Percentiles rank a stretch among this genome's conserved stretches.
Conservation (phyloP, 352 stramenopile species). For the Phytophthora ohioensis region DNA sequence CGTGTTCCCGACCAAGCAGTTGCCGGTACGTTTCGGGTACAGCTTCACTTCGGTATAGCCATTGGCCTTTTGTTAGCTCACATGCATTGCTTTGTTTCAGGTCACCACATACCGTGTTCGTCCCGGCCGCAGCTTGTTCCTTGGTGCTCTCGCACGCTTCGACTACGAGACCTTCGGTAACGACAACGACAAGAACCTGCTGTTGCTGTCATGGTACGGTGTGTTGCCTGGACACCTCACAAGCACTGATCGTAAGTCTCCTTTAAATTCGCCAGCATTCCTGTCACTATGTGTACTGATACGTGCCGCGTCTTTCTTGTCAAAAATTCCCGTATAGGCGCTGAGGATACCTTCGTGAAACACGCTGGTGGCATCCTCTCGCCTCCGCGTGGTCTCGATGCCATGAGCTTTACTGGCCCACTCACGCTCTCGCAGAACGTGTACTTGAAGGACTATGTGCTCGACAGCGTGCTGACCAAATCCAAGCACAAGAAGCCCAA, state of each 20-base stretch:
- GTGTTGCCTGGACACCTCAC: conserved; percentile 84
- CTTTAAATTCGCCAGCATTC: neutral
- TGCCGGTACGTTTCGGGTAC: conserved; percentile 52
- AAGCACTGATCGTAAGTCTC: conserved; percentile 78
- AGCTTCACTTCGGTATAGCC: neutral
- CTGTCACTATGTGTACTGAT: conserved; percentile 1
- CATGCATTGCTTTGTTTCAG: conserved; percentile 34
- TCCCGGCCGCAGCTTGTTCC: conserved; percentile 78
- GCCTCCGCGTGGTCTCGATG: conserved; percentile 77
- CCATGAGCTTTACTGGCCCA: conserved; percentile 78
- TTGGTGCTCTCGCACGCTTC: conserved; percentile 77
- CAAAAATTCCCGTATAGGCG: conserved; percentile 43
- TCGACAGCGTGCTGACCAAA: conserved; percentile 67
- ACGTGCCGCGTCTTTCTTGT: conserved; percentile 6
- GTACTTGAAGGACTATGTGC: conserved; percentile 75
- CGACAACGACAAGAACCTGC: conserved; percentile 57
- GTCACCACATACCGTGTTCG: conserved; percentile 76
- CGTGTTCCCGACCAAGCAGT: conserved; percentile 79
- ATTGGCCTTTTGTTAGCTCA: neutral
- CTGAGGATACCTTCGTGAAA: conserved; percentile 80
- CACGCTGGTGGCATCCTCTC: conserved; percentile 83
- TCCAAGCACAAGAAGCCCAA: conserved; percentile 86
- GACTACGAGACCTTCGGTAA: conserved; percentile 69
- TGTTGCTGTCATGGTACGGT: conserved; percentile 86
- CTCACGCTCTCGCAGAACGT: conserved; percentile 64